Base-by-base conservation (phyloP, 352 stramenopile species). In the Phytophthora crassamura region DNA sequence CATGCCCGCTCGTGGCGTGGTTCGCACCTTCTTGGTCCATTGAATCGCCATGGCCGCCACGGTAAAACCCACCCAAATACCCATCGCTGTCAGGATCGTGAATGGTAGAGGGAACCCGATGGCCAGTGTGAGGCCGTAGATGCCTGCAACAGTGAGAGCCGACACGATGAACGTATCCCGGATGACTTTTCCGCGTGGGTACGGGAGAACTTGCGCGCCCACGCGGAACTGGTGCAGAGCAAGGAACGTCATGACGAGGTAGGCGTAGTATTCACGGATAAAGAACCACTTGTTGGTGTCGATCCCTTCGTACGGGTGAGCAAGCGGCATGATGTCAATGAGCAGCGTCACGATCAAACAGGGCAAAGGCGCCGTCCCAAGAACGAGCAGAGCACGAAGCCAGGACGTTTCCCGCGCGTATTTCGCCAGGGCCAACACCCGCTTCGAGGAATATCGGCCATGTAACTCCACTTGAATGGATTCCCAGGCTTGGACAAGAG, bases 71-170 rank as follows among this genome's bases (percentile, higher is more conserved):
- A 55, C 34, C 59, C 59, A 67, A 3, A 45, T 20, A 7, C 50
- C n/a, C 7, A 48, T 43, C 7, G 55, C 43, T 14, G 41, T 40
- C 11, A 61, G 4, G 5, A 59, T 47, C 10, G 59, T 50, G 35
- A 67, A 67, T 0, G 59, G 59, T 4, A 67, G 5, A 0, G 59
- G 50, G 7, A 53, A 61, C 4, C 50, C 50, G 34, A 67, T 35
- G 25, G 16, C 36, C 6, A 22, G 46, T 9, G 18, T 30, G 4
- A 62, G 5, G 7, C 25, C 18, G 16, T 42, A 57, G 6, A 39
- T 18, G 9, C 33, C 42, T 0, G 11, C 59, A 43, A 55, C 30
- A 22, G 40, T 36, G 2, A 43, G 10, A 12, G 35, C 14, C 8
- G 30, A 12, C 18, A 67, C 64, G 1, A 70, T 8, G 32, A 55